Evolutionary conservation across 108 stramenopile species (phyloP), one percentile per base, ranked within the genome.

Genomic region (Cyclotella atomus): DNA sequence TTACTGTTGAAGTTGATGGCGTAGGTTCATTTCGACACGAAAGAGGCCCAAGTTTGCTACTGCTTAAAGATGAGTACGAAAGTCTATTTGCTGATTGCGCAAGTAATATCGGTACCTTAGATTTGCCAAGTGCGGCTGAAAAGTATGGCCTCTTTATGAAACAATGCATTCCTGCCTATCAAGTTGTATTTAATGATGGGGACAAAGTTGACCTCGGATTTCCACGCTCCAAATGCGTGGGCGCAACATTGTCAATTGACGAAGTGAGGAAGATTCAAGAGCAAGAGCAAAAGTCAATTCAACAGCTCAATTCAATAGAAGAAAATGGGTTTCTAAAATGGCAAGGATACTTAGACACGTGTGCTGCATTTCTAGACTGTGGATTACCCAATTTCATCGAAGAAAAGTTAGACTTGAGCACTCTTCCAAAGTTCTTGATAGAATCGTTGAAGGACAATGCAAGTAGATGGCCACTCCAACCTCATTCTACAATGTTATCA

Each of bases 371-470:
- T 46, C 60, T 94, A 35, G 86, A 94, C 71, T 88, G 85, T 63
- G 93, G 93, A 1, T 64, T 94, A 50, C 88, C 93, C 8, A 94
- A 94, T 47, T 94, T 94, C 60, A 94, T 94, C 55, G 90, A 94
- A 75, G 86, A 91, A 46, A 68, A 83, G 54, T 25, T 94, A 28
- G 90, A 94, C 38, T 20, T 91, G 16, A 10, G 14, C 21, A 84
- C 90, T 2, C 76, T 94, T 41, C 93, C 93, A 17, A 62, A 71
- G 5, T 94, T 94, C 71, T n/a, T 89, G 17, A 25, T 38, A 1
- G 90, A 89, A 46, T 70, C 90, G 3, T 45, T 91, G n/a, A 56
- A 71, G 63, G 89, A 89, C 1, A 69, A 71, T 56, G 84, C 65
- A 23, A 85, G 69, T 46, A 54, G 85, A 32, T 94, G 90, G 90